A percentile compares a stretch with the other conserved stretches of the same genome.
Conservation (phyloP, 345 rosid species). For the Kandelia obovata region DNA sequence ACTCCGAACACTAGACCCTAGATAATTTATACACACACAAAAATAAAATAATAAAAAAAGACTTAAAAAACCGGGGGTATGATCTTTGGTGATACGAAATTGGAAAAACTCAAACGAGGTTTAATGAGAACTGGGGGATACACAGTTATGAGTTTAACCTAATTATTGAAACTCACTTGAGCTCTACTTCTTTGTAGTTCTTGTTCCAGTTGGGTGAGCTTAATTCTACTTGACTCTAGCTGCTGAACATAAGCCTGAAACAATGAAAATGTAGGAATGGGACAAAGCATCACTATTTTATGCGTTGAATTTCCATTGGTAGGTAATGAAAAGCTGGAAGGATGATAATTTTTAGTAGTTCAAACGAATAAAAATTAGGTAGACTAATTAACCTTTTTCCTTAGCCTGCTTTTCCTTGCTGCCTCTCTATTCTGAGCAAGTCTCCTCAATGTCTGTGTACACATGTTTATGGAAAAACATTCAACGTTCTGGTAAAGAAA, state of each 20-base stretch:
- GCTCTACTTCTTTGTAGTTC: conserved; percentile 87
- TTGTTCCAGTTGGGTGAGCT: conserved; percentile 86
- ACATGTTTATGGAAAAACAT: conserved; percentile 6
- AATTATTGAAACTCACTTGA: conserved; percentile 45
- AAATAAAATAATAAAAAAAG: too few relatives aligned
- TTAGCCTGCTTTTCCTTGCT: conserved; percentile 92
- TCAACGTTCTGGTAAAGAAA: not conserved
- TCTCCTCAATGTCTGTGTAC: conserved; percentile 70
- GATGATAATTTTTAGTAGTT: not conserved
- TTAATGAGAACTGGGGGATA: not conserved
- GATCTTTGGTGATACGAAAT: too few relatives aligned
- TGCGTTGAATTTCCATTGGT: conserved; percentile 4
- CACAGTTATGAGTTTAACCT: not conserved
- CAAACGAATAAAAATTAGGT: not conserved
- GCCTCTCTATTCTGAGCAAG: conserved; percentile 99
- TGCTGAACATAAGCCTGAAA: conserved; percentile 95
- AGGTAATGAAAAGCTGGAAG: not conserved
- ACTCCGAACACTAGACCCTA: conserved; percentile 73
- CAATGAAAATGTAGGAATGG: not conserved
- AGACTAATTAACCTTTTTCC: conserved; percentile 65
- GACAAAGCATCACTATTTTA: not conserved
- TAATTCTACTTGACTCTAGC: conserved; percentile 90
- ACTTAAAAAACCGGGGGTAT: too few relatives aligned
- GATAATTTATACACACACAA: not conserved
- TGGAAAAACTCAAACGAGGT: too few relatives aligned